Evolutionary conservation across 2,329 filamentous ascomycete genomes (phyloP).

Genomic region (Clathrospora elynae): DNA sequence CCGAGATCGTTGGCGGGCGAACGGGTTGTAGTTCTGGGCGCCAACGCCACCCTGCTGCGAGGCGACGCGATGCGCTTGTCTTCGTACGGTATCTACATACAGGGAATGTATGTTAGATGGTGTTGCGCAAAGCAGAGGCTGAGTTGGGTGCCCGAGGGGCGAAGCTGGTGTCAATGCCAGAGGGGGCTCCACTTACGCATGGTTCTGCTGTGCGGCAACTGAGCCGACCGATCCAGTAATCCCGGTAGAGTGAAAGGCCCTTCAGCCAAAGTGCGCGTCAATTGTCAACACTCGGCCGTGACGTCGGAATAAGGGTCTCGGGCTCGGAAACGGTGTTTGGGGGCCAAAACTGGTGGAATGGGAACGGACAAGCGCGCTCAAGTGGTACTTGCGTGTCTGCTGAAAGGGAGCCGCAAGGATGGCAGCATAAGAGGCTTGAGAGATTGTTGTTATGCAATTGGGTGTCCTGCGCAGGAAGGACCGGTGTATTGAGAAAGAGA

Average conservation of each 20-base stretch:
- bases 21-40: slow-evolving; percentile 42
- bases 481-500: slow-evolving; percentile 17
- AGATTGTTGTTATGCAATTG: slow-evolving; percentile 11
- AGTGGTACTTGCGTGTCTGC: slow-evolving; percentile 6
- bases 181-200: slow-evolving; percentile 36
- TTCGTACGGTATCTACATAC: slow-evolving; percentile 42
- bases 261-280: slow-evolving; percentile 9
- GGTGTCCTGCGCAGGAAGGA: slow-evolving; percentile 4
- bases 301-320: slow-evolving; percentile 8
- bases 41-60: slow-evolving; percentile 32
- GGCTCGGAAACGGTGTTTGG: slow-evolving; percentile 12
- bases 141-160: background rate
- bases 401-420: slow-evolving; percentile 11
- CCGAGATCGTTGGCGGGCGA: slow-evolving; percentile 37
- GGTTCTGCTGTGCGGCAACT: slow-evolving; percentile 22
- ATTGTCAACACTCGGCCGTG: too few relatives aligned
- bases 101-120: slow-evolving; percentile 18
- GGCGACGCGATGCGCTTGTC: slow-evolving; percentile 45
- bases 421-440: slow-evolving; percentile 1
- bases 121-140: slow-evolving; percentile 6
- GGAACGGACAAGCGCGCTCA: slow-evolving; percentile 15
- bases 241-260: background rate
- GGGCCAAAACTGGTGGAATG: slow-evolving; percentile 17
- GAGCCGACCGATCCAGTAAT: slow-evolving; percentile 20
- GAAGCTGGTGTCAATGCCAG: slow-evolving; percentile 4